phyloP scores from a whole-genome alignment of 352 stramenopile species.

The Globisporangium paddicum region DNA sequence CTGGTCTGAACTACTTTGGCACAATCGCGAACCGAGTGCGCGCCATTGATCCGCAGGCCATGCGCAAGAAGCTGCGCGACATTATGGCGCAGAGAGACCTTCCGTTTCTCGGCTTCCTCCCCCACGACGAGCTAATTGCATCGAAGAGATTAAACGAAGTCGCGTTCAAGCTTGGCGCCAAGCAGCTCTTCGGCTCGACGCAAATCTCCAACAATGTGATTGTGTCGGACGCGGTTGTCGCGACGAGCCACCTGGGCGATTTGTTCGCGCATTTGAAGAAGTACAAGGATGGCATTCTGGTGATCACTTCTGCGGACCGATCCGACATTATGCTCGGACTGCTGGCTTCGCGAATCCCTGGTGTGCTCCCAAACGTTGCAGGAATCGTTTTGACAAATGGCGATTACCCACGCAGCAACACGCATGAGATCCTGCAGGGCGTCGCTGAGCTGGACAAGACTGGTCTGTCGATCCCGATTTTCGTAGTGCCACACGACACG shows the following conservation, averaged over 20 bases:
- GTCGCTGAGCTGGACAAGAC: conserved; percentile 65
- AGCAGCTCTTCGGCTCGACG: conserved; percentile 53
- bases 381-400: conserved; percentile 76
- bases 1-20: conserved; percentile 61
- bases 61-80: conserved; percentile 27
- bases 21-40: conserved; percentile 73
- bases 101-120: conserved; percentile 63
- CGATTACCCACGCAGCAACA: conserved; percentile 70
- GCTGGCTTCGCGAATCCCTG: conserved; percentile 59
- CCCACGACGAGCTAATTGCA: conserved; percentile 58
- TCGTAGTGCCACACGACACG: conserved; percentile 56
- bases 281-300: conserved; percentile 65
- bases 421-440: conserved; percentile 62
- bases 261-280: conserved; percentile 74
- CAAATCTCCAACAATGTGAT: conserved; percentile 67
- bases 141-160: conserved; percentile 81
- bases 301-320: conserved; percentile 76
- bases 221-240: conserved; percentile 60
- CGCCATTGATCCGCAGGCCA: conserved; percentile 24
- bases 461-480: conserved; percentile 70
- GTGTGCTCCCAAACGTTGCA: conserved; percentile 59
- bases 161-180: conserved; percentile 54
- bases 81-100: conserved; percentile 36
- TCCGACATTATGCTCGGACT: conserved; percentile 70
- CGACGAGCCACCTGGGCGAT: conserved; percentile 67